These are phyloP conservation scores for Umbelopsis ramanniana DNA, from an alignment of 192 early-diverging fungal genomes.

Conservation along the genomic window DNA sequence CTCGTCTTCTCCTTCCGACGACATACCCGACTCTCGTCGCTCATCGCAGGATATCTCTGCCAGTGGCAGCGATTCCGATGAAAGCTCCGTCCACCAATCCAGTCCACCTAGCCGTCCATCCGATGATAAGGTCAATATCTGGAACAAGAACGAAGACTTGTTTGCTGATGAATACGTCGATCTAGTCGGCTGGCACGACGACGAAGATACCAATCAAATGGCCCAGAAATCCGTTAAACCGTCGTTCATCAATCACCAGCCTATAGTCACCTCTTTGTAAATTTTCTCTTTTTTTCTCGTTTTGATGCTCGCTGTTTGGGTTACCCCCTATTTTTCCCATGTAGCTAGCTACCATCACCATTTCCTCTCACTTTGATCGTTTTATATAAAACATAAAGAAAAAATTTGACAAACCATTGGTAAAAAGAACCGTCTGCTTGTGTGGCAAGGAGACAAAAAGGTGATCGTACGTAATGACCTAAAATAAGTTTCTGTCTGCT, in stretches of 20 bases:
- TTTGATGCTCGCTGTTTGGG: neutral
- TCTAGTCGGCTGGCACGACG: constrained; percentile 22
- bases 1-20: constrained; percentile 1
- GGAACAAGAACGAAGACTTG: constrained; percentile 15
- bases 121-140: constrained; percentile 13
- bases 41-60: constrained; percentile 15
- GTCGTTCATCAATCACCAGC: neutral
- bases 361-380: too few species aligned
- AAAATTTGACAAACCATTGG: too few species aligned
- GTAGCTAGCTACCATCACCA: neutral
- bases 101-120: constrained; percentile 19
- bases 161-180: constrained; percentile 14
- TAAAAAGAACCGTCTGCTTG: too few species aligned
- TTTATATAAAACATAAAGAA: too few species aligned
- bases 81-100: constrained; percentile 17
- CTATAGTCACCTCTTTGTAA: constrained; percentile 14
- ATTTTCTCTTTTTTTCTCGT: constrained; percentile 4
- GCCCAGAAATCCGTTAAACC: constrained; percentile 12
- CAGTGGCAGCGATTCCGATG: constrained; percentile 20
- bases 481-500: too few species aligned
- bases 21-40: neutral
- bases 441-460: too few species aligned
- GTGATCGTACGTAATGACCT: too few species aligned
- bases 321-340: neutral
- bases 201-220: neutral